phyloP scores from a whole-genome alignment of 768 basidiomycete genomes.

The Boletus huronensis region DNA sequence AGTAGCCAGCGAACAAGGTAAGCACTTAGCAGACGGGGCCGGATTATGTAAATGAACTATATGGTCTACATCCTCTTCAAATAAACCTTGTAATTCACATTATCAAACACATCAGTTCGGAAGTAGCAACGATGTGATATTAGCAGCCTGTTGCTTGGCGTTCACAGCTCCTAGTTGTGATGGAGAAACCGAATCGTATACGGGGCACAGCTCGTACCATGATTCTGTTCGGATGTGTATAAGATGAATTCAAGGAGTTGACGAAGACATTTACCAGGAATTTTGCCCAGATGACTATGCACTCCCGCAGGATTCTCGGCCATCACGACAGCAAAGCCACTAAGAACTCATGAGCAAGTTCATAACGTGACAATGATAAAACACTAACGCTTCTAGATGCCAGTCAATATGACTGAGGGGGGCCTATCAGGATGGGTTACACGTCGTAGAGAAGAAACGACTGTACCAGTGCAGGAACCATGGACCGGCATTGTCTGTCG shows the following conservation, averaged over 20 bases:
- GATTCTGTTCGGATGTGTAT: constrained; percentile 10
- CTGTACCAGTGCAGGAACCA: constrained; percentile 45
- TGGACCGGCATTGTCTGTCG: constrained; percentile 61
- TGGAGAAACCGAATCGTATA: constrained; percentile 13
- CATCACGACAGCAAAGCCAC: constrained; percentile 28
- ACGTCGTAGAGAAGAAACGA: background rate
- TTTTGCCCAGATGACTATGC: constrained; percentile 7
- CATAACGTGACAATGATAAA: background rate
- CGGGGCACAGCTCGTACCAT: constrained; percentile 27
- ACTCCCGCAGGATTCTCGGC: constrained; percentile 23
- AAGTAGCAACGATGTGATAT: constrained; percentile 16
- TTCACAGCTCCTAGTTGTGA: constrained; percentile 23
- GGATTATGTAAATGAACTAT: too few species aligned
- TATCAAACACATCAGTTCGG: constrained; percentile 4
- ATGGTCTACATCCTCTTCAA: too few species aligned
- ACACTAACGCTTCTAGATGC: constrained; percentile 25
- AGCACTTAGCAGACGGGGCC: too few species aligned
- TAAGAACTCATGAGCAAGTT: constrained; percentile 2
- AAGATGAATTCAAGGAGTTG: background rate
- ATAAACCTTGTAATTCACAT: background rate
- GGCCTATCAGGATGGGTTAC: background rate
- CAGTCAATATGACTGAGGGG: constrained; percentile 28
- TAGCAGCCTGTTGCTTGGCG: constrained; percentile 17
- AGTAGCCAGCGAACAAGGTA: background rate
- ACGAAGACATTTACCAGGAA: constrained; percentile 13